Conservation (phyloP, 106 monocot species). For the Triglochin maritima region DNA sequence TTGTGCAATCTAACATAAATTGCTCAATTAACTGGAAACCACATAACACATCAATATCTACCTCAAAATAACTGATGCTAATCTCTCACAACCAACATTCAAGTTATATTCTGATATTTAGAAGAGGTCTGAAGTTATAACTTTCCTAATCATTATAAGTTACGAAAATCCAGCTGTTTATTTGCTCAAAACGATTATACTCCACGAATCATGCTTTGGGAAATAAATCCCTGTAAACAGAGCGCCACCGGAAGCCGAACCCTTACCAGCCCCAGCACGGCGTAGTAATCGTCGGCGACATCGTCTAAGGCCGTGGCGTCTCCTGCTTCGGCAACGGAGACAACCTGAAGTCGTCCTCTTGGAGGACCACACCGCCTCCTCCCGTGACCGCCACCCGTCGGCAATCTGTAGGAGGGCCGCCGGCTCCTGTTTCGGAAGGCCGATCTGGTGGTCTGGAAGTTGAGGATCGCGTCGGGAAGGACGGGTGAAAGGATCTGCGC, state of each 20-base stretch:
- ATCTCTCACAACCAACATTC: too few species aligned
- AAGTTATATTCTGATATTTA: too few species aligned
- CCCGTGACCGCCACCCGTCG: neutral
- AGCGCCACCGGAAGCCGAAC: neutral
- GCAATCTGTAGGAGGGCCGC: neutral
- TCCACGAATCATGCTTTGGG: neutral
- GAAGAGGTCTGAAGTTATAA: neutral
- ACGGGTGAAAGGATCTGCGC: constrained; percentile 46
- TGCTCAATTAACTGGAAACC: too few species aligned
- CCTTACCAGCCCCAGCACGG: constrained; percentile 62
- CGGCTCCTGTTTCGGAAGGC: constrained; percentile 7
- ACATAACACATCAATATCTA: too few species aligned
- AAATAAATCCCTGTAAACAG: neutral
- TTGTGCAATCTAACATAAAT: neutral
- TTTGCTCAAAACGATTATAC: neutral
- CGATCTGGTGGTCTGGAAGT: constrained; percentile 10
- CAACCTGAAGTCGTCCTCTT: constrained; percentile 6
- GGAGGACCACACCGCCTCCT: neutral
- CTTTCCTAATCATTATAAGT: neutral
- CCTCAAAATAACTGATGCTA: too few species aligned
- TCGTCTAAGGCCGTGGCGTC: constrained; percentile 13
- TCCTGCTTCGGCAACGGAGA: constrained; percentile 12
- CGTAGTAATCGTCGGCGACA: constrained; percentile 58
- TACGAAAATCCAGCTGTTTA: neutral
- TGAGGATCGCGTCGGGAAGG: constrained; percentile 33